Conservation (phyloP, 2,329 filamentous ascomycete species). For the Xylariomycetidae sp. region DNA sequence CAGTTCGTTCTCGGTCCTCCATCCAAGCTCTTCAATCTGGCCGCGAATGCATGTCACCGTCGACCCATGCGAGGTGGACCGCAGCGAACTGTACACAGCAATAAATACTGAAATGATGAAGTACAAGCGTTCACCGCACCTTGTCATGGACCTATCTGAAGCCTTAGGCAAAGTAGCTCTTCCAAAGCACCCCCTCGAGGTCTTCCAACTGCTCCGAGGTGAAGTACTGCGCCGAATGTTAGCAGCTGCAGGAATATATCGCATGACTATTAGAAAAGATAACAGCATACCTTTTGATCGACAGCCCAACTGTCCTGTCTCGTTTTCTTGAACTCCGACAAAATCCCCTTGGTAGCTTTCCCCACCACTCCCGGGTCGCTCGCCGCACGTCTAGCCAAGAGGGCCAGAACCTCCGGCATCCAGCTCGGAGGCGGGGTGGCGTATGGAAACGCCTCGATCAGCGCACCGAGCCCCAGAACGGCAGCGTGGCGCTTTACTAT, state of each 20-base stretch:
- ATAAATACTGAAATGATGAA: not conserved
- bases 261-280: not conserved
- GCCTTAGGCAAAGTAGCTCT: slow-evolving; percentile 95
- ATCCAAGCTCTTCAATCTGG: no score
- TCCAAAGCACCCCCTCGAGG: slow-evolving; percentile 94
- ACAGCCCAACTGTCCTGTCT: slow-evolving; percentile 98
- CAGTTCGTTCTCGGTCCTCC: no score
- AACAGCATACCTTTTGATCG: slow-evolving; percentile 77
- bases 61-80: no score
- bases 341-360: slow-evolving; percentile 87
- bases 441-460: slow-evolving; percentile 95
- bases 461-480: slow-evolving; percentile 80
- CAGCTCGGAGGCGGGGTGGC: slow-evolving; percentile 84
- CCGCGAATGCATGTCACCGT: no score
- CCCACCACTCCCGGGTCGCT: slow-evolving; percentile 88
- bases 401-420: slow-evolving; percentile 89
- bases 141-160: not conserved
- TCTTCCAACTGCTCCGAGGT: slow-evolving; percentile 90
- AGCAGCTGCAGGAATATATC: slow-evolving; percentile 13
- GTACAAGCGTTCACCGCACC: not conserved
- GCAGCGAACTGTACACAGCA: not conserved
- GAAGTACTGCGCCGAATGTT: slow-evolving; percentile 60
- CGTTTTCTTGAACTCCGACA: slow-evolving; percentile 99
- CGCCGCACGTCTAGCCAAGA: slow-evolving; percentile 76
- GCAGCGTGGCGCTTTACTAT: slow-evolving; percentile 82